Percentiles rank a stretch among this genome's conserved stretches.
These are phyloP conservation scores for Cantharellus cinnabarinus DNA, from an alignment of 768 basidiomycete species.

Conservation along the genomic window DNA sequence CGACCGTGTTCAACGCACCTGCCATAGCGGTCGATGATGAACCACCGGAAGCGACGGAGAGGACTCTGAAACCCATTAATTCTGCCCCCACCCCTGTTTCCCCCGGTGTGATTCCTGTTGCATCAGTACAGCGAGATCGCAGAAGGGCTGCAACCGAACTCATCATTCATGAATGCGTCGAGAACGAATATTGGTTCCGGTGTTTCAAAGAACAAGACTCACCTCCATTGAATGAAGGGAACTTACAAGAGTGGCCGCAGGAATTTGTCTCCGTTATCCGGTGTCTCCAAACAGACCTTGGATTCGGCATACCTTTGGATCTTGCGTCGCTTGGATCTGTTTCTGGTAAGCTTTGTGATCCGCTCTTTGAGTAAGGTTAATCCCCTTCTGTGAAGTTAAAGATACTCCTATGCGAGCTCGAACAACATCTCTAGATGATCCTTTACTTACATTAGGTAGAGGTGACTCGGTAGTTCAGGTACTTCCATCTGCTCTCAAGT, in stretches of 20 bases:
- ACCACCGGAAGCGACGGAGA: background rate
- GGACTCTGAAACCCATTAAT: slow-evolving; percentile 4
- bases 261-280: background rate
- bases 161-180: slow-evolving; percentile 48
- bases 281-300: background rate
- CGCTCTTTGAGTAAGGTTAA: too few species aligned
- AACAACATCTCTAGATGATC: slow-evolving; percentile 22
- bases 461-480: slow-evolving; percentile 49
- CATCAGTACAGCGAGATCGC: slow-evolving; percentile 28
- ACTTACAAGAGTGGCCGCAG: background rate
- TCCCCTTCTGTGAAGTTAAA: too few species aligned
- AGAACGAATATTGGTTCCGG: slow-evolving; percentile 38
- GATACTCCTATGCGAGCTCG: too few species aligned
- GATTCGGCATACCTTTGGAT: background rate
- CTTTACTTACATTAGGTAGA: slow-evolving; percentile 46
- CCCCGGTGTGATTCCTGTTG: slow-evolving; percentile 46
- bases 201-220: background rate
- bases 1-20: background rate
- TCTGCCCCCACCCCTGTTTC: slow-evolving; percentile 75
- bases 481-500: slow-evolving; percentile 46
- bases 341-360: background rate
- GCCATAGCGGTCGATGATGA: background rate
- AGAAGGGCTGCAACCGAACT: slow-evolving; percentile 31
- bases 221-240: background rate
- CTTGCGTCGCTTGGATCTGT: background rate